phyloP scores from a whole-genome alignment of 805 yeast genomes.

The Starmerella scarabaei region DNA sequence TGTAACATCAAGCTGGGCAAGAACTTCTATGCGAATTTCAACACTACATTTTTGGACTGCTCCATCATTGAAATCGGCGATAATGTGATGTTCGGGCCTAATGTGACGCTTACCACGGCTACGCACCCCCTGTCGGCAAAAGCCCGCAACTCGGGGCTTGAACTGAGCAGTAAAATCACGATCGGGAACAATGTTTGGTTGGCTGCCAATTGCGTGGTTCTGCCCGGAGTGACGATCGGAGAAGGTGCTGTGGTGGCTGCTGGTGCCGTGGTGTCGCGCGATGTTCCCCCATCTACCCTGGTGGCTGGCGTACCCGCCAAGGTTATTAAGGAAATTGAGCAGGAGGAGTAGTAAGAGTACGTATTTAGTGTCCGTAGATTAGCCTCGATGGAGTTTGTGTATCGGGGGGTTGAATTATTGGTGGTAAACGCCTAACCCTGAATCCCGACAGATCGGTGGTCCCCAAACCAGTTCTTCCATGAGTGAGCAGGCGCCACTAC shows the following conservation, averaged over 20 bases:
- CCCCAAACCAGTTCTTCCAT: too few relatives aligned
- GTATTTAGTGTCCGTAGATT: too few relatives aligned
- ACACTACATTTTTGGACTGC: slow-evolving; percentile 42
- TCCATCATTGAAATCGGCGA: slow-evolving; percentile 50
- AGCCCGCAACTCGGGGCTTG: slow-evolving; percentile 37
- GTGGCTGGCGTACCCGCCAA: slow-evolving; percentile 55
- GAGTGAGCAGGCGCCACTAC: slow-evolving; percentile 16
- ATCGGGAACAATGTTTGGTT: slow-evolving; percentile 62
- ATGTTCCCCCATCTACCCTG: slow-evolving; percentile 41
- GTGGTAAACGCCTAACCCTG: too few relatives aligned
- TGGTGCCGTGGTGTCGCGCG: slow-evolving; percentile 49
- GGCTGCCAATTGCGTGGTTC: slow-evolving; percentile 40
- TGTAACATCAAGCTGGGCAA: slow-evolving; percentile 46
- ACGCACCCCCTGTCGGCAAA: slow-evolving; percentile 43
- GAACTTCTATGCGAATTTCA: slow-evolving; percentile 46
- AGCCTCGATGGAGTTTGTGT: too few relatives aligned
- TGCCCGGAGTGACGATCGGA: slow-evolving; percentile 59
- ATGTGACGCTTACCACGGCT: slow-evolving; percentile 46
- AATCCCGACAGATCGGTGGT: too few relatives aligned
- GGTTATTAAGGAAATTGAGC: slow-evolving; percentile 23
- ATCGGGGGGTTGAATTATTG: too few relatives aligned
- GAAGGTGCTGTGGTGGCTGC: slow-evolving; percentile 52
- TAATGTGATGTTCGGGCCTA: slow-evolving; percentile 50
- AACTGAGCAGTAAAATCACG: slow-evolving; percentile 42
- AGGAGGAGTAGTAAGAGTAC: background rate